Conservation (phyloP, 192 early-diverging fungal genomes). For the Umbelopsis vinacea region DNA sequence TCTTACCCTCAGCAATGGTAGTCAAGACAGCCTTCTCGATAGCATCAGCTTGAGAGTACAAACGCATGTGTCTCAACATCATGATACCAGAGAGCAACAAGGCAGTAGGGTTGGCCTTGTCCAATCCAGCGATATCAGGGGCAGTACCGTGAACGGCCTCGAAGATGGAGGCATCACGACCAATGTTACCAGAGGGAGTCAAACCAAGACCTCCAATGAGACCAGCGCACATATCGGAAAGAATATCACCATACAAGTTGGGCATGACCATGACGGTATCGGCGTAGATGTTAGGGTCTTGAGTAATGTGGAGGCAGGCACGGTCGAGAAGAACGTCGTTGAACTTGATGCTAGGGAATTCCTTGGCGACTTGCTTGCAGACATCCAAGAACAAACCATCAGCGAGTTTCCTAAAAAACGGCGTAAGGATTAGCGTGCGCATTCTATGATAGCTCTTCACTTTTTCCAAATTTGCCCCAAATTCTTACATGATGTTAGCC, state of each 20-base stretch:
- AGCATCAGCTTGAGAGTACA: slow-evolving; percentile 76
- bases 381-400: slow-evolving; percentile 97
- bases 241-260: slow-evolving; percentile 99
- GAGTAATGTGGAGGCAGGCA: slow-evolving; percentile 90
- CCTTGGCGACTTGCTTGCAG: slow-evolving; percentile 87
- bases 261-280: slow-evolving; percentile 99
- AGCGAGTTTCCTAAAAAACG: slow-evolving; percentile 74
- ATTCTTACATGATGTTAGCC: slow-evolving; percentile 84
- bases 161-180: slow-evolving; percentile 96
- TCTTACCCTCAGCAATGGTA: slow-evolving; percentile 93
- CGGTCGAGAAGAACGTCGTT: slow-evolving; percentile 93
- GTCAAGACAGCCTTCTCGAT: slow-evolving; percentile 92
- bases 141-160: slow-evolving; percentile 96
- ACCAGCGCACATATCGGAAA: slow-evolving; percentile 97
- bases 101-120: slow-evolving; percentile 95
- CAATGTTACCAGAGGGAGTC: slow-evolving; percentile 99
- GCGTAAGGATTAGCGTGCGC: neutral
- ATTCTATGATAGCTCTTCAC: neutral
- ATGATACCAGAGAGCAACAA: slow-evolving; percentile 93
- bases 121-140: slow-evolving; percentile 93
- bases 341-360: slow-evolving; percentile 92
- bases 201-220: slow-evolving; percentile 97
- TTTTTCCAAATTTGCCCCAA: neutral
- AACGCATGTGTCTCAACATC: slow-evolving; percentile 98
- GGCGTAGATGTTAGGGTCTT: slow-evolving; percentile 88